A percentile compares a stretch with the other conserved stretches of the same genome.
These are phyloP conservation scores for Clitopilus hobsonii DNA, from an alignment of 768 basidiomycete species.

Conservation along the genomic window DNA sequence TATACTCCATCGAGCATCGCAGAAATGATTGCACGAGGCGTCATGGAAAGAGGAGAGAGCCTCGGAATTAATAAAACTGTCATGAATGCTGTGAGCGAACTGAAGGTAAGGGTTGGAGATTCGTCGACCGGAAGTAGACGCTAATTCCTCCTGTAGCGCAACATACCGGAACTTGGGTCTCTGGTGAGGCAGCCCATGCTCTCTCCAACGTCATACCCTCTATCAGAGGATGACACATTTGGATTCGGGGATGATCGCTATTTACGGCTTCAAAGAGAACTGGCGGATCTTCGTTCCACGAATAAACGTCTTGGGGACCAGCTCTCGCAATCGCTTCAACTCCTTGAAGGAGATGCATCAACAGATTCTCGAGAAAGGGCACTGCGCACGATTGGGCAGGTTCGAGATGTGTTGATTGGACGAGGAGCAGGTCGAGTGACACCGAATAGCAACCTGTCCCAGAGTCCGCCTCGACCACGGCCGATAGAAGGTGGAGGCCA, in stretches of 20 bases:
- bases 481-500: not conserved
- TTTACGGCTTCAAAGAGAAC: slow-evolving; percentile 32
- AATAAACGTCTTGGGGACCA: slow-evolving; percentile 68
- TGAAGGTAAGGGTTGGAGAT: slow-evolving; percentile 46
- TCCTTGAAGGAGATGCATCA: slow-evolving; percentile 44
- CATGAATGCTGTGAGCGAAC: slow-evolving; percentile 74
- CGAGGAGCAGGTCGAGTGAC: slow-evolving; percentile 5
- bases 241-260: not conserved
- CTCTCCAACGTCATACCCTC: not conserved
- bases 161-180: slow-evolving; percentile 66
- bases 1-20: slow-evolving; percentile 28
- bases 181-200: not conserved
- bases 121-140: too few relatives aligned
- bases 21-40: slow-evolving; percentile 67
- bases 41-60: slow-evolving; percentile 73
- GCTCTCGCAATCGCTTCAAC: slow-evolving; percentile 70
- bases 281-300: slow-evolving; percentile 44
- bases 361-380: slow-evolving; percentile 25
- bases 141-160: slow-evolving; percentile 47
- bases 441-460: not conserved
- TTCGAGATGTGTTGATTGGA: slow-evolving; percentile 67
- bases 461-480: not conserved
- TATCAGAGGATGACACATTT: not conserved
- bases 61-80: slow-evolving; percentile 82
- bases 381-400: slow-evolving; percentile 71